Percentiles rank a stretch among this genome's conserved stretches.
phyloP scores from a whole-genome alignment of 768 basidiomycete genomes.

The Infundibulicybe gibba region DNA sequence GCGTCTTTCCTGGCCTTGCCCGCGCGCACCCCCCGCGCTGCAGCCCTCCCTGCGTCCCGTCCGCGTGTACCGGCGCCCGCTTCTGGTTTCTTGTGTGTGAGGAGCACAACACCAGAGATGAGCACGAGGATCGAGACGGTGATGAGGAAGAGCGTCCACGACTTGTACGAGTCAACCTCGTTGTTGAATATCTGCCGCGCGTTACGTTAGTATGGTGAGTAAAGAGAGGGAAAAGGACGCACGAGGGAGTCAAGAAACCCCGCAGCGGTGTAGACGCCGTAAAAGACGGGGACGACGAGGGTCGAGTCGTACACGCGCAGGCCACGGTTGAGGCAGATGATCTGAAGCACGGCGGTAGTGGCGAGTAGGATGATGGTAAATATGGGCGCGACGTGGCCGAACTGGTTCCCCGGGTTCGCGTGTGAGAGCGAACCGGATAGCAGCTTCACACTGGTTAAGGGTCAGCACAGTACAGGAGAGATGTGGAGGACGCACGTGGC shows the following conservation, averaged over 20 bases:
- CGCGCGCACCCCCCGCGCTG: slow-evolving; percentile 27
- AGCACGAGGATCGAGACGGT: slow-evolving; percentile 84
- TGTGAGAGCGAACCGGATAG: slow-evolving; percentile 75
- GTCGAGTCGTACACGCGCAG: slow-evolving; percentile 90
- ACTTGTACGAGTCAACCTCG: slow-evolving; percentile 78
- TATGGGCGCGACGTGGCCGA: slow-evolving; percentile 77
- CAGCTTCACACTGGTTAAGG: slow-evolving; percentile 61
- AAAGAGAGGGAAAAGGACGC: background rate
- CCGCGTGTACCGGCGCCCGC: slow-evolving; percentile 14
- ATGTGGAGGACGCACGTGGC: slow-evolving; percentile 47
- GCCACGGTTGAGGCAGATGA: slow-evolving; percentile 87
- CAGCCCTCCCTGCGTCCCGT: slow-evolving; percentile 18
- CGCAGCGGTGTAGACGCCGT: slow-evolving; percentile 84
- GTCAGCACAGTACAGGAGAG: slow-evolving; percentile 7
- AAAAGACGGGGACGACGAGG: slow-evolving; percentile 91
- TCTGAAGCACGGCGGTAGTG: slow-evolving; percentile 82
- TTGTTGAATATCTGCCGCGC: slow-evolving; percentile 74
- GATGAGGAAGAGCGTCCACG: slow-evolving; percentile 88
- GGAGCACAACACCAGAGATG: slow-evolving; percentile 87
- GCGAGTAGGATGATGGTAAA: slow-evolving; percentile 68
- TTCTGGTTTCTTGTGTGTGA: slow-evolving; percentile 91
- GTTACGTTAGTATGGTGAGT: too few relatives aligned
- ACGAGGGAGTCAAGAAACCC: slow-evolving; percentile 56
- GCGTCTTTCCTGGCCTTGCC: slow-evolving; percentile 13
- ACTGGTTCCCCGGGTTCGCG: slow-evolving; percentile 82